Conservation (phyloP, 257 asterid genomes). For the Petunia axillaris region DNA sequence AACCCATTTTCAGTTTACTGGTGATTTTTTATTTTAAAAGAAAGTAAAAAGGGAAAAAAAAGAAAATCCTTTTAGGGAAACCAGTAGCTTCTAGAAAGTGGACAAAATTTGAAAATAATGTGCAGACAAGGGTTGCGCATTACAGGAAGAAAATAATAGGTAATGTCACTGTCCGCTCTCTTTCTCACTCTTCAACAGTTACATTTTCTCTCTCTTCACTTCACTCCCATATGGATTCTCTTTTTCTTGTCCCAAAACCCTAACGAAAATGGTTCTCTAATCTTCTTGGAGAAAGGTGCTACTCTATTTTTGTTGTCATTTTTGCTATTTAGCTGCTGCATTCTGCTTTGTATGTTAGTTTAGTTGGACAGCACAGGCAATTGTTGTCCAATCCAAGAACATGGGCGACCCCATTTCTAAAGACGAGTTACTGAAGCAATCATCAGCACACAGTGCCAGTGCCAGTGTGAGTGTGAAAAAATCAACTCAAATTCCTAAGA, state of each 20-base stretch:
- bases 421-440: constrained; percentile 38
- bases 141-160: too few relatives aligned
- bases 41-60: too few relatives aligned
- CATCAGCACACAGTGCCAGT: constrained; percentile 38
- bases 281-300: background rate
- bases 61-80: too few relatives aligned
- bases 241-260: constrained; percentile 20
- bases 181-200: too few relatives aligned
- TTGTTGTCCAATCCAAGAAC: constrained; percentile 11
- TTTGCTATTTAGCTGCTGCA: background rate
- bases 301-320: background rate
- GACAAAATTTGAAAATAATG: too few relatives aligned
- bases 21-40: too few relatives aligned
- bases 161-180: too few relatives aligned
- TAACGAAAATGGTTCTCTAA: constrained; percentile 15
- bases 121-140: too few relatives aligned
- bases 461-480: constrained; percentile 45
- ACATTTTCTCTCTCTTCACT: too few relatives aligned
- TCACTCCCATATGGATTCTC: background rate
- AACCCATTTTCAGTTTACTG: too few relatives aligned
- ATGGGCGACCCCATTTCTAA: constrained; percentile 23
- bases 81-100: too few relatives aligned
- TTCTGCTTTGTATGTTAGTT: background rate
- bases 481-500: constrained; percentile 31
- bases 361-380: constrained; percentile 13